Percentiles rank a stretch among this genome's conserved stretches.
phyloP scores from a whole-genome alignment of 176 grass and related monocot species.

The Triticum monococcum region DNA sequence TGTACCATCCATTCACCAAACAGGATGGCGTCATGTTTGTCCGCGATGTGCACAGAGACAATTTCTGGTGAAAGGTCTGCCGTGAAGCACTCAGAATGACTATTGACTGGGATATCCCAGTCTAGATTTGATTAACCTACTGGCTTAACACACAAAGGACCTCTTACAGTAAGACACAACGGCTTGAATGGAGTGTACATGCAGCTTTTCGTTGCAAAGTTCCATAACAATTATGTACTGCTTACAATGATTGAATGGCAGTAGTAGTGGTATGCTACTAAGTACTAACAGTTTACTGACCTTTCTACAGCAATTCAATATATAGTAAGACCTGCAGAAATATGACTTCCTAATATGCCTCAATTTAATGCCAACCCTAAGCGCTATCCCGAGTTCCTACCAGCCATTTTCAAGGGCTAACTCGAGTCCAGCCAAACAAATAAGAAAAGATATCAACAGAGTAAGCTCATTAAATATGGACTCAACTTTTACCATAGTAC shows the following conservation, averaged over 20 bases:
- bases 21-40: constrained; percentile 71
- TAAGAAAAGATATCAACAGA: constrained; percentile 36
- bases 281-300: neutral
- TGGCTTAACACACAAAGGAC: constrained; percentile 88
- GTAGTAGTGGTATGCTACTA: constrained; percentile 5
- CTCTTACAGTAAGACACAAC: constrained; percentile 62
- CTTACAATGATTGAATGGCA: constrained; percentile 17
- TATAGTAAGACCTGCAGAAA: constrained; percentile 11
- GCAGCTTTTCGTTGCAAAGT: constrained; percentile 53
- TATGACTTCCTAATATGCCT: constrained; percentile 15
- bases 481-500: constrained; percentile 51
- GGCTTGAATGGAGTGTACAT: constrained; percentile 69
- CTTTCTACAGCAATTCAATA: neutral
- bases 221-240: constrained; percentile 25
- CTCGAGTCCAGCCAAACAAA: constrained; percentile 25
- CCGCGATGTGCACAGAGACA: constrained; percentile 68
- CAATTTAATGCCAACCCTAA: constrained; percentile 22
- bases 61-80: constrained; percentile 67
- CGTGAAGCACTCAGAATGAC: constrained; percentile 43
- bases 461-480: constrained; percentile 48
- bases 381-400: neutral
- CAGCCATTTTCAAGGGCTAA: constrained; percentile 32
- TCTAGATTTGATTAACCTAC: constrained; percentile 73
- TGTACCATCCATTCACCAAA: constrained; percentile 67
- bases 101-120: constrained; percentile 73